Conservation (phyloP, 345 rosid genomes). For the Eucalyptus cloeziana region DNA sequence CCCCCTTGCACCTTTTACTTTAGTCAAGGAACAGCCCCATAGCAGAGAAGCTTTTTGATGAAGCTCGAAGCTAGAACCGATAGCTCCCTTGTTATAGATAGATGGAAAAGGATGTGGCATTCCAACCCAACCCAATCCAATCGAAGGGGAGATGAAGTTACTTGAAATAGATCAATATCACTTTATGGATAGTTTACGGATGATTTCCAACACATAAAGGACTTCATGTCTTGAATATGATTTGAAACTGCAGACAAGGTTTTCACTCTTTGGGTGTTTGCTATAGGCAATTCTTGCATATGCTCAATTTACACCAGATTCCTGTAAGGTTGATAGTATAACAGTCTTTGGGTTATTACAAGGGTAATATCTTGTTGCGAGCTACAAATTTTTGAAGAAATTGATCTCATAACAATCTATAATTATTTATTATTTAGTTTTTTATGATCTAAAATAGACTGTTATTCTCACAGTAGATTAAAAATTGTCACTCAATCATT, state of each 20-base stretch:
- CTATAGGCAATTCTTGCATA: rapidly evolving
- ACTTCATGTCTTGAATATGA: background rate
- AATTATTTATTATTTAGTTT: too few relatives aligned
- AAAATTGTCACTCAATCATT: rapidly evolving
- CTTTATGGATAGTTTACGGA: background rate
- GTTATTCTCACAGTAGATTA: too few relatives aligned
- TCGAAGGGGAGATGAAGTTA: background rate
- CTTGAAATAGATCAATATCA: background rate
- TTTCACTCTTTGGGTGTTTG: too few relatives aligned
- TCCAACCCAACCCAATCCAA: background rate
- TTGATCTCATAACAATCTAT: too few relatives aligned
- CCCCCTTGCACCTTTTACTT: background rate
- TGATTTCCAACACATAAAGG: background rate
- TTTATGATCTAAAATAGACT: too few relatives aligned
- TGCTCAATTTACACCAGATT: background rate
- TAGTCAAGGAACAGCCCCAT: background rate
- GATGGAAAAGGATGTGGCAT: background rate
- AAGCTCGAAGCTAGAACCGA: background rate
- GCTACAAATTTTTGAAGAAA: too few relatives aligned
- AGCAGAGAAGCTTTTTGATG: too few relatives aligned
- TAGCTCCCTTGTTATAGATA: background rate
- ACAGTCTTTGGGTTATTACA: rapidly evolving
- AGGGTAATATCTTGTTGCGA: too few relatives aligned
- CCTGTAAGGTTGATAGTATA: too few relatives aligned
- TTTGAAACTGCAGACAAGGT: too few relatives aligned